phyloP scores from a whole-genome alignment of 495 filamentous ascomycete genomes.

The Tuber microsphaerosporum region DNA sequence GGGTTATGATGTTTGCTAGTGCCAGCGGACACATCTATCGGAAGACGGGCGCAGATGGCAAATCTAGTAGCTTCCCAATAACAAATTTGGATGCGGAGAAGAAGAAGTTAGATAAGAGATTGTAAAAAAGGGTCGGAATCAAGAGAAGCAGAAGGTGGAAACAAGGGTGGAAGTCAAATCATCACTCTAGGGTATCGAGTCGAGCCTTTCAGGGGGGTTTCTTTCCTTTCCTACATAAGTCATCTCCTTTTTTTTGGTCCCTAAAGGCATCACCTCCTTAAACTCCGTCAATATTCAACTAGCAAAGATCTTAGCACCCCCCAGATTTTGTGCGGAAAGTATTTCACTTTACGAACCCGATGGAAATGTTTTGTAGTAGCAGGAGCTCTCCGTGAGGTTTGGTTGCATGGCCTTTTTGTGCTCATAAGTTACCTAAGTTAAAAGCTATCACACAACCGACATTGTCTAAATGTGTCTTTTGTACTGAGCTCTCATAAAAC shows the following conservation, averaged over 20 bases:
- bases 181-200: neutral
- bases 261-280: neutral
- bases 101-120: conserved; percentile 48
- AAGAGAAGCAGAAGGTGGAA: neutral
- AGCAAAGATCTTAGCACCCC: too few relatives aligned
- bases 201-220: conserved; percentile 4
- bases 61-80: conserved; percentile 76
- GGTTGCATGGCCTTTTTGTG: too few relatives aligned
- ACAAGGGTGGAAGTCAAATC: neutral
- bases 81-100: conserved; percentile 61
- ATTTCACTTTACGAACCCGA: too few relatives aligned
- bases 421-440: too few relatives aligned
- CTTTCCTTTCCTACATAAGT: neutral
- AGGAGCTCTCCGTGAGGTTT: too few relatives aligned
- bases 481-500: too few relatives aligned
- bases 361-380: too few relatives aligned
- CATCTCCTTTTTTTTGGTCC: neutral
- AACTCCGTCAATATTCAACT: neutral
- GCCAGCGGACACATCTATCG: conserved; percentile 57
- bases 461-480: too few relatives aligned
- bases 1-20: conserved; percentile 68
- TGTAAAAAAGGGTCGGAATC: neutral
- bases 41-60: conserved; percentile 70
- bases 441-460: too few relatives aligned
- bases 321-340: too few relatives aligned